Evolutionary conservation across 1,284 basidiomycete species (phyloP).

Genomic region (Trichosporon sp.): DNA sequence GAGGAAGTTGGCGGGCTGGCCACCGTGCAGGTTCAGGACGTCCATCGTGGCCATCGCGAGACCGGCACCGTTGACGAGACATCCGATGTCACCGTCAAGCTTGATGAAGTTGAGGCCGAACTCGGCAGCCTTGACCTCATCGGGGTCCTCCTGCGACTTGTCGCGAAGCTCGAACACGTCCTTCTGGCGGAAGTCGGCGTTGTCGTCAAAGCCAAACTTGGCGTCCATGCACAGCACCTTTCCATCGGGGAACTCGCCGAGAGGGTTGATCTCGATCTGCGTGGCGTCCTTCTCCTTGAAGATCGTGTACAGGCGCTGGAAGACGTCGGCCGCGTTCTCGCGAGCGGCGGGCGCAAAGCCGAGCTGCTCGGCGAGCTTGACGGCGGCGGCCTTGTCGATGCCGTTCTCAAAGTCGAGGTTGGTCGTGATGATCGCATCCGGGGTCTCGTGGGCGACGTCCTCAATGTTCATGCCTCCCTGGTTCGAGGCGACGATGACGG

Average conservation of each 20-base stretch:
- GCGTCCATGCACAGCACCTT: constrained; percentile 99
- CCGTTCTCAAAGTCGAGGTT: constrained; percentile 86
- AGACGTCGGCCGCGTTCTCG: constrained; percentile 83
- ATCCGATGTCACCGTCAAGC: constrained; percentile 95
- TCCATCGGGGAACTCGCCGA: constrained; percentile 92
- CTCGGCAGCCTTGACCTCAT: constrained; percentile 81
- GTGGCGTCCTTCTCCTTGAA: constrained; percentile 99
- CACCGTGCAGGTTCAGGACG: constrained; percentile 89
- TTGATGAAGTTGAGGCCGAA: constrained; percentile 99
- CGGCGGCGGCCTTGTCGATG: constrained; percentile 66
- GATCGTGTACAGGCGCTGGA: constrained; percentile 90
- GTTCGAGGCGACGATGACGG: constrained; percentile 88
- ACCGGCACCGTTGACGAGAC: constrained; percentile 97
- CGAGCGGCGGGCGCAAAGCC: constrained; percentile 75
- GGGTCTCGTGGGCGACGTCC: constrained; percentile 97
- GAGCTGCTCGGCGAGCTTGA: constrained; percentile 79
- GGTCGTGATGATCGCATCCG: constrained; percentile 91
- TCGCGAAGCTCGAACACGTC: constrained; percentile 89
- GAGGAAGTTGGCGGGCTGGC: constrained; percentile 91
- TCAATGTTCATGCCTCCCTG: constrained; percentile 99
- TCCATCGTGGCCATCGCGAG: constrained; percentile 99
- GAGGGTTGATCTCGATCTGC: constrained; percentile 99
- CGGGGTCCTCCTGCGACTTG: constrained; percentile 90
- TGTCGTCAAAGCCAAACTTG: constrained; percentile 99
- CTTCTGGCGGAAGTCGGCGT: constrained; percentile 94